Evolutionary conservation across 164 flowering plant genomes (phyloP).

Genomic region (Magnolia sinica): DNA sequence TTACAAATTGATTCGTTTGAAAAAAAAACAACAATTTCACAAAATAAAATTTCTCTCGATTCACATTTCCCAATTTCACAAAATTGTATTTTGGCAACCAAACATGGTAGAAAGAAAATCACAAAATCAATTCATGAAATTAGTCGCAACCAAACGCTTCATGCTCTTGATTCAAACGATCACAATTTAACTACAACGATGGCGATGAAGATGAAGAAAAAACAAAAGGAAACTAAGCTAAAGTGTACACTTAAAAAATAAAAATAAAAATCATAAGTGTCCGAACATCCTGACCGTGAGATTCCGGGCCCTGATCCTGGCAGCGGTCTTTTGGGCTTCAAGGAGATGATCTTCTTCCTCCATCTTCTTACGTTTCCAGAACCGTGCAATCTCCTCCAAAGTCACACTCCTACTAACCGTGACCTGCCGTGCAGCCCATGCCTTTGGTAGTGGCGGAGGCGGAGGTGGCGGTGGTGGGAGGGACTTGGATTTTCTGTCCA

Average conservation of each 20-base stretch:
- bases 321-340: constrained; percentile 78
- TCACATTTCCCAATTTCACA: no score
- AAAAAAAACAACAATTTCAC: no score
- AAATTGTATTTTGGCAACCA: no score
- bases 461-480: constrained; percentile 29
- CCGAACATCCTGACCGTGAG: constrained; percentile 39
- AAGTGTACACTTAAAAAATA: background rate
- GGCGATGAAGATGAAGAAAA: background rate
- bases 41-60: no score
- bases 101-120: no score
- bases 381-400: constrained; percentile 58
- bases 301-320: constrained; percentile 56
- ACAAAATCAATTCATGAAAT: no score
- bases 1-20: no score
- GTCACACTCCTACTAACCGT: constrained; percentile 42
- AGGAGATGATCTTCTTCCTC: constrained; percentile 74
- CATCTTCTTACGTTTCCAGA: constrained; percentile 61
- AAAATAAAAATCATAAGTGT: background rate
- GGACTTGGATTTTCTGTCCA: constrained; percentile 6
- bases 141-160: no score
- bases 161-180: no score
- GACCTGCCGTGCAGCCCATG: constrained; percentile 7
- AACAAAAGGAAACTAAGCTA: background rate
- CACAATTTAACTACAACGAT: background rate
- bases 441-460: constrained; percentile 25